Evolutionary conservation across 345 rosid genomes (phyloP).

Genomic region (Garcia nutans): DNA sequence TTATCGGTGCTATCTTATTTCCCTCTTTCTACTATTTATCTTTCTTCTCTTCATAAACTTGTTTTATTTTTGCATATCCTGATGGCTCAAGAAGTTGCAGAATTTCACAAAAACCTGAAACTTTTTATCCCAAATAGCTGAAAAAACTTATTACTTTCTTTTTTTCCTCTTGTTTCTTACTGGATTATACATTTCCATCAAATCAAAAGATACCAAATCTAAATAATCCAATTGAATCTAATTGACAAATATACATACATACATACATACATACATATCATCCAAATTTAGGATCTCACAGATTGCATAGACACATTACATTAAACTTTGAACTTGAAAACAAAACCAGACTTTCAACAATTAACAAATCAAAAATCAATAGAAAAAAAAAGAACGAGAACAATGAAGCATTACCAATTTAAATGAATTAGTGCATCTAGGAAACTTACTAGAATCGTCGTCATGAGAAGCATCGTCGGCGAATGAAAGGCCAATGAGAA

Average conservation of each 20-base stretch:
- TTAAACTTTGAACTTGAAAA: not conserved
- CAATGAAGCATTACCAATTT: constrained; percentile 9
- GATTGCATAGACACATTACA: not conserved
- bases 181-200: no score
- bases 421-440: constrained; percentile 24
- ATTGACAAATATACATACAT: no score
- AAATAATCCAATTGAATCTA: no score
- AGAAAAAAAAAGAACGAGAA: not conserved
- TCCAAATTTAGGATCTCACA: not conserved
- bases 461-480: constrained; percentile 19
- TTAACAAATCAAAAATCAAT: not conserved
- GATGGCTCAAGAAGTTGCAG: not conserved
- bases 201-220: no score
- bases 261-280: no score
- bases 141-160: no score
- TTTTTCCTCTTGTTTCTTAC: no score
- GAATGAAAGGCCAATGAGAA: not conserved
- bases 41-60: not conserved
- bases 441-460: constrained; percentile 14
- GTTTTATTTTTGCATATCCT: not conserved
- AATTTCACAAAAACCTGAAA: not conserved
- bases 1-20: not conserved
- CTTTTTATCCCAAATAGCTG: no score
- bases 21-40: not conserved
- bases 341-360: no score